phyloP scores from a whole-genome alignment of 2,329 filamentous ascomycete genomes.

The Chrysoporthe cubensis region DNA sequence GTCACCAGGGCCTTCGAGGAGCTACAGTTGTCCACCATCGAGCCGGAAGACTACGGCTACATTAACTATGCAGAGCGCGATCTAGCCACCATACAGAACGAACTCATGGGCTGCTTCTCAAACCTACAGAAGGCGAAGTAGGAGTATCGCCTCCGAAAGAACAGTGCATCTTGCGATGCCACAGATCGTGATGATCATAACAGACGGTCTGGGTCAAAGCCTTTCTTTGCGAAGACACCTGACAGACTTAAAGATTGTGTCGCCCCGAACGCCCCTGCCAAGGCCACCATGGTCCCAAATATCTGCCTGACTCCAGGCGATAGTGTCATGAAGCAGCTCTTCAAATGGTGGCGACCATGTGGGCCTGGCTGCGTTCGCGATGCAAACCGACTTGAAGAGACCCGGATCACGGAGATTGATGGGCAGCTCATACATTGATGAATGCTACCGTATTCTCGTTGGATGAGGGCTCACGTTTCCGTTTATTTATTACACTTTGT shows the following conservation, averaged over 20 bases:
- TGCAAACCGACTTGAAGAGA: neutral
- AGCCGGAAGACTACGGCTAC: conserved; percentile 10
- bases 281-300: neutral
- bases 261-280: neutral
- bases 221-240: conserved; percentile 5
- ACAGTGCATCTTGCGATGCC: neutral
- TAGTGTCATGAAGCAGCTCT: conserved; percentile 18
- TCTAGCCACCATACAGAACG: conserved; percentile 14
- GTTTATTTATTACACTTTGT: neutral
- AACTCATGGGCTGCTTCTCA: conserved; percentile 14
- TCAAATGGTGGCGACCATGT: conserved; percentile 9
- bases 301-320: neutral
- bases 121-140: conserved; percentile 4
- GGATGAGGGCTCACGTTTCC: neutral
- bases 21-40: conserved; percentile 1
- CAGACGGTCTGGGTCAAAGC: neutral
- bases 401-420: neutral
- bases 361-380: neutral
- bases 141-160: neutral
- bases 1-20: conserved; percentile 24
- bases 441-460: neutral
- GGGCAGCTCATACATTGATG: conserved; percentile 15
- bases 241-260: neutral
- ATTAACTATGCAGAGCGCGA: conserved; percentile 9
- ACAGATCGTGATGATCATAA: conserved; percentile 1